Evolutionary conservation across 306 rosid genomes (phyloP).

Genomic region (Benincasa hispida): DNA sequence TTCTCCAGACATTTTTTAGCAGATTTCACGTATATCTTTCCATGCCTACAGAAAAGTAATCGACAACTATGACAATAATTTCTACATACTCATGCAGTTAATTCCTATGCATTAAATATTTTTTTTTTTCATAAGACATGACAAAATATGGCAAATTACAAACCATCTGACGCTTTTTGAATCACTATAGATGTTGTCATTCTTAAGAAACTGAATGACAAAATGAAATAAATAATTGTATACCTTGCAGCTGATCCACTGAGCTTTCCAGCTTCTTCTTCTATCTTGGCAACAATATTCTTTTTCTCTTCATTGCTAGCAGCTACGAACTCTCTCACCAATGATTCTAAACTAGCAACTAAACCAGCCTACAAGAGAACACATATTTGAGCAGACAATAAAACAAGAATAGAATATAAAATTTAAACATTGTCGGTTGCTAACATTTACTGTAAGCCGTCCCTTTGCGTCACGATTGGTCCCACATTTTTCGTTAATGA

Average conservation of each 20-base stretch:
- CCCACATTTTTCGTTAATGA: constrained; percentile 67
- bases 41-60: constrained; percentile 31
- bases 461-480: constrained; percentile 74
- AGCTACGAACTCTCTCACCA: constrained; percentile 65
- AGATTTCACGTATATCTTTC: constrained; percentile 59
- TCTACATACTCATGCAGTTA: not conserved
- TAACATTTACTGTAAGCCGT: constrained; percentile 48
- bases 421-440: constrained; percentile 11
- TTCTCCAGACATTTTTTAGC: constrained; percentile 55
- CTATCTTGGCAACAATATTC: constrained; percentile 33
- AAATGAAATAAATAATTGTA: constrained; percentile 2
- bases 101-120: not conserved
- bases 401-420: not conserved
- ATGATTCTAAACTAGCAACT: constrained; percentile 29
- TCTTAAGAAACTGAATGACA: not conserved
- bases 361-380: constrained; percentile 58
- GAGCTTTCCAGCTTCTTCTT: constrained; percentile 67
- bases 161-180: not conserved
- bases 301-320: constrained; percentile 50
- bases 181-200: not conserved
- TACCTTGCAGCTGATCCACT: constrained; percentile 66
- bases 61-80: not conserved
- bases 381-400: not conserved
- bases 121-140: not conserved
- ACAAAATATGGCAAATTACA: not conserved